Conservation (phyloP, 306 rosid species). For the Vigna hirtella region DNA sequence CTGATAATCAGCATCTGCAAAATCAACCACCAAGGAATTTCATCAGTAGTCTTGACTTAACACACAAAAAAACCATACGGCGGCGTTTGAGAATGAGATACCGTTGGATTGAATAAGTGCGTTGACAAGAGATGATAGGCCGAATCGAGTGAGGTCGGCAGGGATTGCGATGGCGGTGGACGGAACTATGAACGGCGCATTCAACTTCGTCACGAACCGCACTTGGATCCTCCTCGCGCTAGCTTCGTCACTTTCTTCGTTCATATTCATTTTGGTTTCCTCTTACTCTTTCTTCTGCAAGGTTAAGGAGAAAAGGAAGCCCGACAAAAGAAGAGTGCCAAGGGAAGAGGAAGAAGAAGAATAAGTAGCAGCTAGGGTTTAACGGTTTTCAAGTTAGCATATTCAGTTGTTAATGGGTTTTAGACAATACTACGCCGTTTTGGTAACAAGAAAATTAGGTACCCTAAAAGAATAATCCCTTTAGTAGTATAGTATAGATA, state of each 20-base stretch:
- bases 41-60: not conserved
- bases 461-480: no score
- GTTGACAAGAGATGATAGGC: constrained; percentile 84
- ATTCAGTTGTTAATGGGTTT: constrained; percentile 14
- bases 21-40: constrained; percentile 2
- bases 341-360: not conserved
- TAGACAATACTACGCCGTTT: constrained; percentile 27
- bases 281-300: not conserved
- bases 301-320: not conserved
- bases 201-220: constrained; percentile 79
- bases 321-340: not conserved
- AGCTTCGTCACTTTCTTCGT: constrained; percentile 56
- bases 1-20: constrained; percentile 66
- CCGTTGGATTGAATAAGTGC: constrained; percentile 63
- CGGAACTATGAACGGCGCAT: constrained; percentile 60
- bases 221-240: constrained; percentile 65
- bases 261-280: constrained; percentile 47
- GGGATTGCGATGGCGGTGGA: constrained; percentile 70
- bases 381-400: not conserved
- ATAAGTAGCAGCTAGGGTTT: constrained; percentile 40
- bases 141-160: constrained; percentile 70
- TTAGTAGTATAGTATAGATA: no score
- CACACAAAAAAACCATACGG: not conserved
- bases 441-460: no score
- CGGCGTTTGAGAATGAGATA: constrained; percentile 31